Evolutionary conservation across 202 grass and related monocot species (phyloP).

Genomic region (Zizania palustris): DNA sequence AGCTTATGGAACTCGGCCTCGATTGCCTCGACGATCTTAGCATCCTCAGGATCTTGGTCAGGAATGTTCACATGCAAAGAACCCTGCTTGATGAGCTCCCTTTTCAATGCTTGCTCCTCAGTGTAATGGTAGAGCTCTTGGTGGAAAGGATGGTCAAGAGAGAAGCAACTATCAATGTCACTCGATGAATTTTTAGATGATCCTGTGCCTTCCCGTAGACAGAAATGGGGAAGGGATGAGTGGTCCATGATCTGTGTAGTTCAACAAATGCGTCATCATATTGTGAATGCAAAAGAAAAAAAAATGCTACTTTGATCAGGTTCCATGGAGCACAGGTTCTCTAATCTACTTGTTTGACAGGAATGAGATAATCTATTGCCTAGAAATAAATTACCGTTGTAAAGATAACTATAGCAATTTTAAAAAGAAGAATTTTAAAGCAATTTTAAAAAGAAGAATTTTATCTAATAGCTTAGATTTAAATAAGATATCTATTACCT

Average conservation of each 20-base stretch:
- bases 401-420: not conserved
- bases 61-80: constrained; percentile 73
- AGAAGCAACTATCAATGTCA: constrained; percentile 50
- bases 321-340: not conserved
- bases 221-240: constrained; percentile 74
- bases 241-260: constrained; percentile 73
- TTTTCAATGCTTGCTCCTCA: constrained; percentile 51
- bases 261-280: constrained; percentile 21
- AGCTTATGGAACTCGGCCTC: constrained; percentile 79
- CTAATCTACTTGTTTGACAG: not conserved
- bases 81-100: constrained; percentile 59
- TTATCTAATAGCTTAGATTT: too few species aligned
- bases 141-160: constrained; percentile 73
- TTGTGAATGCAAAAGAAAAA: not conserved
- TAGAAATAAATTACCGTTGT: not conserved
- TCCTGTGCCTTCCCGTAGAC: constrained; percentile 50
- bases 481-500: too few species aligned
- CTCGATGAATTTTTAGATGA: constrained; percentile 48
- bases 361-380: not conserved
- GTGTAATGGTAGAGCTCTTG: constrained; percentile 74
- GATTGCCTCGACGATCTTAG: constrained; percentile 64
- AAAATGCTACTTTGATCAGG: constrained; percentile 11
- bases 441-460: too few species aligned
- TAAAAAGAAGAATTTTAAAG: too few species aligned
- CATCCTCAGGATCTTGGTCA: constrained; percentile 58